These are phyloP conservation scores for Collybiopsis luxurians DNA, from an alignment of 768 basidiomycete species.

Conservation along the genomic window DNA sequence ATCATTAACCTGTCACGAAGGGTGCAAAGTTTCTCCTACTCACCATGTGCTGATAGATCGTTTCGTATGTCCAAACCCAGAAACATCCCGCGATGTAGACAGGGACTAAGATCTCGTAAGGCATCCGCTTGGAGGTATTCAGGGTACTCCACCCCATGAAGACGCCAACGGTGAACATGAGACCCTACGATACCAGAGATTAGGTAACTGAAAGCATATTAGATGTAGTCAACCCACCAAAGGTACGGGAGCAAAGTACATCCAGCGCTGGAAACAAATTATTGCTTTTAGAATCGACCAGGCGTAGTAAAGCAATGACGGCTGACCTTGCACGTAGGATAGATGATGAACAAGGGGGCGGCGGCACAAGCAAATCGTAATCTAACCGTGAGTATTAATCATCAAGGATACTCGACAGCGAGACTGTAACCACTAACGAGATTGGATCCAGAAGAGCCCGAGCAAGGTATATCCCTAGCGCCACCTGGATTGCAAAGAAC, in stretches of 20 bases:
- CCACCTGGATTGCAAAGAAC: conserved; percentile 6
- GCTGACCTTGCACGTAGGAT: conserved; percentile 30
- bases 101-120: conserved; percentile 22
- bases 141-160: conserved; percentile 31
- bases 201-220: not conserved
- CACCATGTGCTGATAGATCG: conserved; percentile 31
- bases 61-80: conserved; percentile 31
- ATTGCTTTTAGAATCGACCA: no score
- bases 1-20: not conserved
- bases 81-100: conserved; percentile 23
- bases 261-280: conserved; percentile 24
- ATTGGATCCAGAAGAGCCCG: conserved; percentile 5
- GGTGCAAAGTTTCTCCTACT: not conserved
- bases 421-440: not conserved
- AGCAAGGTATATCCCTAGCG: conserved; percentile 3
- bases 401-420: no score
- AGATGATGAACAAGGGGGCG: conserved; percentile 27
- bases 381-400: not conserved
- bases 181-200: conserved; percentile 17
- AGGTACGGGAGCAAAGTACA: conserved; percentile 25
- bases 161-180: conserved; percentile 29
- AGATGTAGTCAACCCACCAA: conserved; percentile 15
- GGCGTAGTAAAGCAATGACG: not conserved
- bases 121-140: conserved; percentile 17
- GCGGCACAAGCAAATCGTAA: not conserved